Evolutionary conservation across 1,284 basidiomycete species (phyloP), one percentile per base, ranked within the genome.

Genomic region (Macrocybe sp.): DNA sequence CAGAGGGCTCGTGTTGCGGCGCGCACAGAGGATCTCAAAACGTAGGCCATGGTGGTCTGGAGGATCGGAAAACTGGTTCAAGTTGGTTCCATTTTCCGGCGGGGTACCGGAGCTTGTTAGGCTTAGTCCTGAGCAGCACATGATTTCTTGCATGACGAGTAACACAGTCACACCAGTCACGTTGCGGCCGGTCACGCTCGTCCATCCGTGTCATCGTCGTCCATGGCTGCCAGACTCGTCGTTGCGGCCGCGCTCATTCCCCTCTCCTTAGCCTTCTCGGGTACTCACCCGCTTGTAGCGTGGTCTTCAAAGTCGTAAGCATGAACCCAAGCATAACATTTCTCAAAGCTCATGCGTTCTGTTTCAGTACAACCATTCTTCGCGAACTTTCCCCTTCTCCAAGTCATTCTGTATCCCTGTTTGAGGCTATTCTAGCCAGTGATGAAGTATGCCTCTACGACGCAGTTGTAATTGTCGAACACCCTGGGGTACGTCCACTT

Each of bases 251-350:
- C 22, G 22, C 22, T 22, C 22, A 22, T 22, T 22, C 22, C 22
- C 22, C 22, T 22, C 22, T 3, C 22, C 2, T 22, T 22, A 22
- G 82, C 80, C 1, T 85, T 79, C 63, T 75, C 73, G 5, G 72
- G 80, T 47, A 83, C 82, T 0, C 62, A 70, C 2, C 85, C 85
- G 2, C 59, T 88, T 9, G 62, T 89, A 6, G 76, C 77, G n/a
- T 89, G 86, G 86, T 79, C 85, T 0, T 83, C 83, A 22, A 67
- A 74, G 46, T 74, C 69, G 84, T 85, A 61, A 22, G 52, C 56
- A 12, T 37, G 37, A 22, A 30, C 22, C 34, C 31, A 4, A 31
- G 16, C 33, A 41, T 38, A 34, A 7, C 46, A n/a, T 29, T 49
- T 35, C 52, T 49, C 41, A 57, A 39, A 42, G 37, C 43, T 9